Evolutionary conservation across 2,329 filamentous ascomycete species (phyloP).

Genomic region (Sporothrix protearum): DNA sequence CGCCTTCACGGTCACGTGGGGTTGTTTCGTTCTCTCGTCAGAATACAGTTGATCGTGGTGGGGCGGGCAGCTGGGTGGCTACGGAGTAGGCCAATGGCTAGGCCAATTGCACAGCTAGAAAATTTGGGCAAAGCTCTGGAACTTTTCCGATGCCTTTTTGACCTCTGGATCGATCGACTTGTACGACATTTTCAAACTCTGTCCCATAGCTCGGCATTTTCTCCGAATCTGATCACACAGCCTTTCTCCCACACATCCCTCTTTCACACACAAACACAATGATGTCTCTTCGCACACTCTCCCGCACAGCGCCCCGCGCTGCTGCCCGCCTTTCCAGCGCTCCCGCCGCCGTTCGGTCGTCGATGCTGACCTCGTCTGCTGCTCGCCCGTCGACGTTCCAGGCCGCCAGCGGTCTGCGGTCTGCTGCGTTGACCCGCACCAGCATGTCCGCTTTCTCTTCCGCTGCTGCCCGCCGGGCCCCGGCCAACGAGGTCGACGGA

Average conservation of each 20-base stretch:
- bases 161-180: background rate
- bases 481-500: constrained; percentile 58
- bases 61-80: no score
- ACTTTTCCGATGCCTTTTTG: constrained; percentile 25
- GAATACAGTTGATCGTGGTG: constrained; percentile 7
- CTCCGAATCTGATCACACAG: background rate
- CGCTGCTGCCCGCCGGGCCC: constrained; percentile 42
- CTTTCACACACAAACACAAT: constrained; percentile 45
- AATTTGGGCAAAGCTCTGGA: constrained; percentile 17
- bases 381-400: constrained; percentile 11
- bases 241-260: background rate
- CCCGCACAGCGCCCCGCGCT: constrained; percentile 64
- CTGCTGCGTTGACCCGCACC: background rate
- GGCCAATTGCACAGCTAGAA: background rate
- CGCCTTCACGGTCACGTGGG: background rate
- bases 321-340: constrained; percentile 51
- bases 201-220: constrained; percentile 11
- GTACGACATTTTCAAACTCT: constrained; percentile 10
- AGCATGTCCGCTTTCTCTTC: constrained; percentile 47
- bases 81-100: no score
- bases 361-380: background rate
- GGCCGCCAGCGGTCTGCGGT: constrained; percentile 41
- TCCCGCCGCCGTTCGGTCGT: constrained; percentile 38
- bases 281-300: constrained; percentile 64
- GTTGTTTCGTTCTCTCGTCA: background rate